Evolutionary conservation across 2,329 filamentous ascomycete species (phyloP).

Genomic region (Anthostomella pinea): DNA sequence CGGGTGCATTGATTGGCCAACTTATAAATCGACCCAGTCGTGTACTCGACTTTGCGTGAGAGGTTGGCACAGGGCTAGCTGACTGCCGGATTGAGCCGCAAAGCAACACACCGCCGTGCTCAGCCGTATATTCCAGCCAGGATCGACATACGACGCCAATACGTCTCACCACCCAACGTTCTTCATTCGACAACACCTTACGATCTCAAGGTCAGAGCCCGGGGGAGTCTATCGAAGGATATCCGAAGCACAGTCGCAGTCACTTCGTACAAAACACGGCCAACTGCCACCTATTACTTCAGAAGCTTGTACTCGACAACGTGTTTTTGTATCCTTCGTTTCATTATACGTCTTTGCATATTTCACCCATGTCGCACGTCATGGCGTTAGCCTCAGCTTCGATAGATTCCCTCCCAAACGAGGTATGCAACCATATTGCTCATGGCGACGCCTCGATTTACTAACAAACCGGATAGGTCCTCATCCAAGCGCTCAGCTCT

Average conservation of each 20-base stretch:
- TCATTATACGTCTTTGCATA: constrained; percentile 12
- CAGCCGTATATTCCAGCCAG: neutral
- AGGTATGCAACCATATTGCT: no score
- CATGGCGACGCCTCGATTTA: neutral
- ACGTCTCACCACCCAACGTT: no score
- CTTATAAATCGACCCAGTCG: no score
- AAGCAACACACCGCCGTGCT: neutral
- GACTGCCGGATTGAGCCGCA: neutral
- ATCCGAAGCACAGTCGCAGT: neutral
- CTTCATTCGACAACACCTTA: no score
- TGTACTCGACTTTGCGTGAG: no score
- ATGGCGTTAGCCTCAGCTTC: constrained; percentile 23
- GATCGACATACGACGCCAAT: no score
- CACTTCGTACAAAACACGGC: constrained; percentile 8
- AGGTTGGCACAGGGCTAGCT: neutral
- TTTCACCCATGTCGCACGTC: constrained; percentile 24
- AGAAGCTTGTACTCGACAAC: constrained; percentile 11
- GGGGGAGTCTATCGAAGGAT: neutral
- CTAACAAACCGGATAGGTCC: constrained; percentile 38
- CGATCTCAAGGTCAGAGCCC: no score
- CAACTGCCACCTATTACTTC: neutral
- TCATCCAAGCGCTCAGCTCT: constrained; percentile 46
- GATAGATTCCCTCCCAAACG: constrained; percentile 34
- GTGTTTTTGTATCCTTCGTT: constrained; percentile 16
- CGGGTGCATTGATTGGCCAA: neutral